phyloP scores from a whole-genome alignment of 306 rosid species.

The Vachellia pachyceras region DNA sequence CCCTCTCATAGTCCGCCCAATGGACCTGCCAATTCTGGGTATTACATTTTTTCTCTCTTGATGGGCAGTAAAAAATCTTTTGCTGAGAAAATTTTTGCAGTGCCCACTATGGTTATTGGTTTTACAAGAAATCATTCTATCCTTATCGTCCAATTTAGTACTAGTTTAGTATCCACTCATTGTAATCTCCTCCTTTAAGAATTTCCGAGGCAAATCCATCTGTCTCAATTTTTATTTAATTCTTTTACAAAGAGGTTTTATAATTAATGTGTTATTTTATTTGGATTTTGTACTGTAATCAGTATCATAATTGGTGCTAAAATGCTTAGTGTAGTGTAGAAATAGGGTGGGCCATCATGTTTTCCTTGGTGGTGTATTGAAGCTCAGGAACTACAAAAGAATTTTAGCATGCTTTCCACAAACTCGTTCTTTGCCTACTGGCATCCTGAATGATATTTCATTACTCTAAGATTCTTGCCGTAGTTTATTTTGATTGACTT shows the following conservation, averaged over 20 bases:
- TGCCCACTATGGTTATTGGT: background rate
- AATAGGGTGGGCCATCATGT: no score
- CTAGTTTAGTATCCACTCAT: slow-evolving; percentile 4
- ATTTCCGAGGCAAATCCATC: background rate
- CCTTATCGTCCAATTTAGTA: background rate
- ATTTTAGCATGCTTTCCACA: no score
- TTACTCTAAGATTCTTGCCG: no score
- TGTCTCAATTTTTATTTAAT: background rate
- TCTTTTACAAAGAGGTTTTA: background rate
- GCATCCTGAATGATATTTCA: no score
- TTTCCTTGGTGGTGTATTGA: no score
- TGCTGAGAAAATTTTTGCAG: slow-evolving; percentile 12
- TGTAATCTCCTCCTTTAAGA: slow-evolving; percentile 2
- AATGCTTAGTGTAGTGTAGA: no score
- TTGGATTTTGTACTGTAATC: background rate
- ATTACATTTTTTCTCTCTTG: slow-evolving; percentile 17
- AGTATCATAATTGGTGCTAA: no score
- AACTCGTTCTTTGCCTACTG: no score
- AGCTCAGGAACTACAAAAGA: no score
- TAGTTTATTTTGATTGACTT: no score
- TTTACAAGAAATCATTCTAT: background rate
- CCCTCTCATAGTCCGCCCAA: slow-evolving; percentile 55
- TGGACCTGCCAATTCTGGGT: slow-evolving; percentile 52
- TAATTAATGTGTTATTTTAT: background rate
- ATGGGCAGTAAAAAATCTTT: background rate